Percentiles rank a stretch among this genome's conserved stretches.
phyloP scores from a whole-genome alignment of 169 alveolate species.

The Plasmodium fragile region DNA sequence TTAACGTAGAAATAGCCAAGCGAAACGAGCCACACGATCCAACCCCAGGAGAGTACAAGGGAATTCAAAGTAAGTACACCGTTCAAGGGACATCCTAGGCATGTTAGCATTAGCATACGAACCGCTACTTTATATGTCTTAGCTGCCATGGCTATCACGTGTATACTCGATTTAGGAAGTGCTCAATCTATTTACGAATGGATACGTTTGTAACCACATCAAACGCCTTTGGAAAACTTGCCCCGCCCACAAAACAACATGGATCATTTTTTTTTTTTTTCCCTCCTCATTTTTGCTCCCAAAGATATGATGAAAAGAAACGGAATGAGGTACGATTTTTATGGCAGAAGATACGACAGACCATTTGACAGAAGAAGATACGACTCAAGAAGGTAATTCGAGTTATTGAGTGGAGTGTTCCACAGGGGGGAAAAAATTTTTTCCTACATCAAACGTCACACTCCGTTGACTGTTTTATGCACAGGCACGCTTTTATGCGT shows the following conservation, averaged over 20 bases:
- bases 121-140: neutral
- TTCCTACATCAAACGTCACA: neutral
- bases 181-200: neutral
- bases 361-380: slow-evolving; percentile 62
- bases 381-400: slow-evolving; percentile 66
- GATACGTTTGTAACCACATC: neutral
- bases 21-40: slow-evolving; percentile 76
- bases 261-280: neutral
- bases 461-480: neutral
- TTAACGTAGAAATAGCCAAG: slow-evolving; percentile 73
- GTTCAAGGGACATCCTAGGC: neutral
- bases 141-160: neutral
- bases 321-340: slow-evolving; percentile 52
- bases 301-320: slow-evolving; percentile 42
- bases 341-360: slow-evolving; percentile 62
- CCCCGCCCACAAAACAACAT: neutral
- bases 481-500: neutral
- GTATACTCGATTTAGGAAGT: neutral
- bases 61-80: slow-evolving; percentile 45
- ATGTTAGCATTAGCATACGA: neutral
- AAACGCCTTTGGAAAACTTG: neutral
- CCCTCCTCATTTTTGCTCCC: neutral
- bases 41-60: slow-evolving; percentile 75
- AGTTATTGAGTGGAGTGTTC: slow-evolving; percentile 24
- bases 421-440: neutral